Conservation (phyloP, 371 early-diverging fungal species). For the Rhizomucor pusillus region DNA sequence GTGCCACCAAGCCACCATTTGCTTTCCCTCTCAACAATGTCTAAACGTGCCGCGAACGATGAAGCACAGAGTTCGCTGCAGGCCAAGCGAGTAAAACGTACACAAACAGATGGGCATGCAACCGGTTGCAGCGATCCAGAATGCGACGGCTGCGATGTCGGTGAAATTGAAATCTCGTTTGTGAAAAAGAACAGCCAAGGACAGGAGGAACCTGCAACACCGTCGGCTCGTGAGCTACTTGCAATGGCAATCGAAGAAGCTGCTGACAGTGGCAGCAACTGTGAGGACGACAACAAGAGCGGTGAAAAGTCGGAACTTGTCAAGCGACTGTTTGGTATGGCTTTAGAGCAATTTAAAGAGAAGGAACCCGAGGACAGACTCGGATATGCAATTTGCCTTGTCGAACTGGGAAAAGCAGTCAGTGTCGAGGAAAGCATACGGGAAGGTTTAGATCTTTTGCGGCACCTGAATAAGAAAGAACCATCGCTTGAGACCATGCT, state of each 20-base stretch:
- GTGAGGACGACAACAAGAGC: slow-evolving; percentile 16
- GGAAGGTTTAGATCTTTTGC: slow-evolving; percentile 41
- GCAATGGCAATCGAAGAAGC: slow-evolving; percentile 57
- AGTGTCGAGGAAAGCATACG: slow-evolving; percentile 44
- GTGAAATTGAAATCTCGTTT: slow-evolving; percentile 60
- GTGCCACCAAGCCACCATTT: background rate
- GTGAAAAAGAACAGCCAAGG: slow-evolving; percentile 36
- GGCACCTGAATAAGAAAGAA: slow-evolving; percentile 20
- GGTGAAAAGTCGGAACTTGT: slow-evolving; percentile 20
- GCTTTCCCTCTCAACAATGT: slow-evolving; percentile 6
- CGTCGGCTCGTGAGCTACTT: slow-evolving; percentile 49
- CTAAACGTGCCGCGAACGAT: slow-evolving; percentile 18
- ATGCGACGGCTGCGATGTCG: slow-evolving; percentile 61
- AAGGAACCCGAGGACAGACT: slow-evolving; percentile 39
- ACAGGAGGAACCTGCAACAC: slow-evolving; percentile 23
- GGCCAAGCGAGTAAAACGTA: slow-evolving; percentile 11
- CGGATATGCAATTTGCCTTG: slow-evolving; percentile 41
- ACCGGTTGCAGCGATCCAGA: slow-evolving; percentile 47
- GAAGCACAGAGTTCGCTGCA: slow-evolving; percentile 1
- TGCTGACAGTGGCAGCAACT: slow-evolving; percentile 7
- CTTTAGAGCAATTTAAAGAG: slow-evolving; percentile 51
- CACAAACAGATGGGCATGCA: slow-evolving; percentile 33
- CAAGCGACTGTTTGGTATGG: slow-evolving; percentile 54
- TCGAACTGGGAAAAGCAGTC: slow-evolving; percentile 38
- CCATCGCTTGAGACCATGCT: slow-evolving; percentile 4